A percentile compares a stretch with the other conserved stretches of the same genome.
Evolutionary conservation across 2,329 filamentous ascomycete genomes (phyloP).

Genomic region (Lasiodiplodia theobromae): DNA sequence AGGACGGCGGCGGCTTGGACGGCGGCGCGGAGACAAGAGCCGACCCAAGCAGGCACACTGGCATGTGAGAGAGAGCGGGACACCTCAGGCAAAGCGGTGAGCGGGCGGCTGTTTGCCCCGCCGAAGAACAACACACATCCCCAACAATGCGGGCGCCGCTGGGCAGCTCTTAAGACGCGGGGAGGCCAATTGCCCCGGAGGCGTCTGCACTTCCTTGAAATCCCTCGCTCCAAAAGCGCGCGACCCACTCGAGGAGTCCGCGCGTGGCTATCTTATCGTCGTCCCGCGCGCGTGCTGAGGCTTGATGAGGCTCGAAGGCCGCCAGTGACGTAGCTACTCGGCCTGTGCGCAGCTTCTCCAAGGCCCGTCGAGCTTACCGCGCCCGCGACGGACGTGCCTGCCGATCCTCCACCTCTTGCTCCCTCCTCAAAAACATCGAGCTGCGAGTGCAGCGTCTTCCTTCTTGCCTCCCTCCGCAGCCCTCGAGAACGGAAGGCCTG

Average conservation of each 20-base stretch:
- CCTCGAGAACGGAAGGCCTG: constrained; percentile 15
- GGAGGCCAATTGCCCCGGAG: constrained; percentile 4
- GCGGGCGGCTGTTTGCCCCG: constrained; percentile 14
- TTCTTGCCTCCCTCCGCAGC: neutral
- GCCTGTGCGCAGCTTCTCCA: constrained; percentile 26
- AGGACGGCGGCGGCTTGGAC: neutral
- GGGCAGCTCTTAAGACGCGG: constrained; percentile 15
- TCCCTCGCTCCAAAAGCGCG: constrained; percentile 1
- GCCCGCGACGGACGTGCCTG: constrained; percentile 28
- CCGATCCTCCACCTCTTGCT: constrained; percentile 28
- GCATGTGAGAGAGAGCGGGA: constrained; percentile 15
- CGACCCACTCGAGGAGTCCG: constrained; percentile 12
- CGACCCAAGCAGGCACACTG: neutral
- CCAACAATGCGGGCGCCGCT: constrained; percentile 10
- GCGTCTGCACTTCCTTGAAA: constrained; percentile 12
- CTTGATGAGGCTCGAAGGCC: constrained; percentile 25
- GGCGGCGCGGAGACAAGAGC: neutral
- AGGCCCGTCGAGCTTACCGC: constrained; percentile 25
- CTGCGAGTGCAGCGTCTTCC: constrained; percentile 5
- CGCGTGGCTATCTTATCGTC: constrained; percentile 24
- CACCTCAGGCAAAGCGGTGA: constrained; percentile 11
- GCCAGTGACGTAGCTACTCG: constrained; percentile 21
- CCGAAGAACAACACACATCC: constrained; percentile 25
- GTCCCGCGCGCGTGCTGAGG: neutral
- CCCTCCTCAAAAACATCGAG: constrained; percentile 11